Evolutionary conservation across 108 stramenopile species (phyloP).

Genomic region (Fragilaria crotonensis): DNA sequence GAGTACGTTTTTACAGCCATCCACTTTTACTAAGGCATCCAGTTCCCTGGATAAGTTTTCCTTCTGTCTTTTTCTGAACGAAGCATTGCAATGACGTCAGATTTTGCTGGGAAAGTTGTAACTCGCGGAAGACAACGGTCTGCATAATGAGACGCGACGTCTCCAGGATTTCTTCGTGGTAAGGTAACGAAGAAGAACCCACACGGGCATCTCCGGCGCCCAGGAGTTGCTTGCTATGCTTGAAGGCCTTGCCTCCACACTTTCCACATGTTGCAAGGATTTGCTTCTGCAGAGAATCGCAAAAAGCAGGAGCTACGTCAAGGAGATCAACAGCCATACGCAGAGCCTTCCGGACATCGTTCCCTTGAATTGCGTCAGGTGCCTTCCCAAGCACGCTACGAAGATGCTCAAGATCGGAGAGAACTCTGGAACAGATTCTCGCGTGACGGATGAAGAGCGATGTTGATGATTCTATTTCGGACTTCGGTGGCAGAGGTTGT

Average conservation of each 20-base stretch:
- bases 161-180: not conserved
- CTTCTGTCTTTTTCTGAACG: not conserved
- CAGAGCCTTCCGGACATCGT: not conserved
- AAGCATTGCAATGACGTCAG: not conserved
- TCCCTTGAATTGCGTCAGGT: not conserved
- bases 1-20: too few species aligned
- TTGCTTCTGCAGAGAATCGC: not conserved
- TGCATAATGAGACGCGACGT: conserved; percentile 5
- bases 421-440: not conserved
- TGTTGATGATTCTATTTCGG: not conserved
- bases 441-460: conserved; percentile 6
- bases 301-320: conserved; percentile 2
- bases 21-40: not conserved
- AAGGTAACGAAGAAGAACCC: too few species aligned
- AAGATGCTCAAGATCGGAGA: not conserved
- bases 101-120: not conserved
- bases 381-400: not conserved
- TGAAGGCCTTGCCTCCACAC: conserved; percentile 9
- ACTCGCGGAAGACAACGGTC: conserved; percentile 3
- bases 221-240: not conserved
- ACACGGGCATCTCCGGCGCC: too few species aligned
- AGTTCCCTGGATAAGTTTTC: not conserved
- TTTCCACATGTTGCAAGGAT: conserved; percentile 6
- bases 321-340: not conserved
- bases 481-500: not conserved